Evolutionary conservation across 495 filamentous ascomycete species (phyloP).

Genomic region (Xylaria telfairii): DNA sequence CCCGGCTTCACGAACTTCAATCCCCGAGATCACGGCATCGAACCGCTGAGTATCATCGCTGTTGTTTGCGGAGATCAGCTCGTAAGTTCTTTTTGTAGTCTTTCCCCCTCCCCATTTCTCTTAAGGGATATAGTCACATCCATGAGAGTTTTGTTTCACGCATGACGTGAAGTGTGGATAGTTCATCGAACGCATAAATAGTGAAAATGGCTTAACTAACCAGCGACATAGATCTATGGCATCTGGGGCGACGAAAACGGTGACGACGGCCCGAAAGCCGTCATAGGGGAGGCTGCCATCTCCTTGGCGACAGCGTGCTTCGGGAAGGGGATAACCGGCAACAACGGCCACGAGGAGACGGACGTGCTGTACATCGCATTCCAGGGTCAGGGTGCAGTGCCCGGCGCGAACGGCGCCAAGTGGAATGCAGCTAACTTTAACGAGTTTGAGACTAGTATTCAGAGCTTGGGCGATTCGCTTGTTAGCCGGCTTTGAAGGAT

Average conservation of each 20-base stretch:
- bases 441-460: conserved; percentile 59
- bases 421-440: conserved; percentile 53
- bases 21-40: conserved; percentile 56
- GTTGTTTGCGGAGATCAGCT: conserved; percentile 65
- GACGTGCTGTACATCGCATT: conserved; percentile 67
- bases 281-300: conserved; percentile 64
- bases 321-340: conserved; percentile 50
- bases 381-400: conserved; percentile 53
- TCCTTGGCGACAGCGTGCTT: conserved; percentile 66
- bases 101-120: no score
- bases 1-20: conserved; percentile 53
- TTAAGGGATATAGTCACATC: no score
- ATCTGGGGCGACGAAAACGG: conserved; percentile 73
- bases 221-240: conserved; percentile 59
- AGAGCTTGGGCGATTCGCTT: conserved; percentile 52
- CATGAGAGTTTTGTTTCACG: no score
- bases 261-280: conserved; percentile 48
- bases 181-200: no score
- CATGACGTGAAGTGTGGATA: no score
- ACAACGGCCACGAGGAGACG: conserved; percentile 56
- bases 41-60: conserved; percentile 67
- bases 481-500: conserved; percentile 22
- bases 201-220: conserved; percentile 6
- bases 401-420: conserved; percentile 52
- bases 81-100: no score